Percentiles rank a stretch among this genome's conserved stretches.
These are phyloP conservation scores for Penicillium sp. DNA, from an alignment of 2,329 filamentous ascomycete genomes.

Conservation along the genomic window DNA sequence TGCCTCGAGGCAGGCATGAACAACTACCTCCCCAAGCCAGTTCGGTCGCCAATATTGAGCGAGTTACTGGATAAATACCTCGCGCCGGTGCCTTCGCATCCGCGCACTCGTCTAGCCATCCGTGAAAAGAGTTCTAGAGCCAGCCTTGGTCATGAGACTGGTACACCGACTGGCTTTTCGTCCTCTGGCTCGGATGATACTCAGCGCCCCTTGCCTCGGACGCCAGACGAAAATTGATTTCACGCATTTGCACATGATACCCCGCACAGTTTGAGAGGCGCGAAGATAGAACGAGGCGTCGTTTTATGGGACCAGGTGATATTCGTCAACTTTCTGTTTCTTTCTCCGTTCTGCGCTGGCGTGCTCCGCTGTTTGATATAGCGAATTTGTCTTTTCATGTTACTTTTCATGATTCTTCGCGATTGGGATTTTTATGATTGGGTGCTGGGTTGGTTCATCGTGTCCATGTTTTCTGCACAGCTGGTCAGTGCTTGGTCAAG, in stretches of 20 bases:
- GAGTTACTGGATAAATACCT: constrained; percentile 74
- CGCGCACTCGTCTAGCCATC: constrained; percentile 31
- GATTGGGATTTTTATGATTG: not conserved
- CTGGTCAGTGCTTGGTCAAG: not conserved
- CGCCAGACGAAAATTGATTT: constrained; percentile 22
- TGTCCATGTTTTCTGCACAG: not conserved
- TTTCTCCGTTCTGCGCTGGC: not conserved
- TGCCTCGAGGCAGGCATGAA: constrained; percentile 97
- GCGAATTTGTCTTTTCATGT: not conserved
- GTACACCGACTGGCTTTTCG: constrained; percentile 26
- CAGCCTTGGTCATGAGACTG: constrained; percentile 27
- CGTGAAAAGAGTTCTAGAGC: constrained; percentile 29
- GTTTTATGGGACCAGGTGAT: not conserved
- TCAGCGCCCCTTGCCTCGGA: constrained; percentile 15
- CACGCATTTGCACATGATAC: constrained; percentile 21
- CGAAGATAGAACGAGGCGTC: constrained; percentile 19
- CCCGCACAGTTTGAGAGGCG: constrained; percentile 14
- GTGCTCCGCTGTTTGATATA: not conserved
- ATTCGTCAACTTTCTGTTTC: not conserved
- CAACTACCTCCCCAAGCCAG: constrained; percentile 92
- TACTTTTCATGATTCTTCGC: not conserved
- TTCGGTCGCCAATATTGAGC: constrained; percentile 82
- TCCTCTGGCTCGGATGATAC: constrained; percentile 28
- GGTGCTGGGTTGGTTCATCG: not conserved
- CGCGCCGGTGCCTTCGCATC: constrained; percentile 46